Evolutionary conservation across 192 early-diverging fungal species (phyloP).

Genomic region (Coemansia sp.): DNA sequence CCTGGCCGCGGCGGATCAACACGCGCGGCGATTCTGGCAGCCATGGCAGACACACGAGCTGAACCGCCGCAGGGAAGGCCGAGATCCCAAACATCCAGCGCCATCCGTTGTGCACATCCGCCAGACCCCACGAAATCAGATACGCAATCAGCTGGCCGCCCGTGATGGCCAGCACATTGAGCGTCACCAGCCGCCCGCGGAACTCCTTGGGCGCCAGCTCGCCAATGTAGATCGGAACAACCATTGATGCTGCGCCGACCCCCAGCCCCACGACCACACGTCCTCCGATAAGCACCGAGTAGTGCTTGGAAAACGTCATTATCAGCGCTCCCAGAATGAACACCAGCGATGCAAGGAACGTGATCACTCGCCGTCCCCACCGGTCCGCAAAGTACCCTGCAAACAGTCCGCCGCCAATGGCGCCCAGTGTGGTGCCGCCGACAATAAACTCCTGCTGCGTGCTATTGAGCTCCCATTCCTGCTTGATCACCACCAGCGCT

Average conservation of each 20-base stretch:
- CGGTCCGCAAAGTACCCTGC: constrained; percentile 71
- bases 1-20: constrained; percentile 55
- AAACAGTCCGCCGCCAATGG: constrained; percentile 67
- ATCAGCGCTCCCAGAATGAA: constrained; percentile 60
- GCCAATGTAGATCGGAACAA: constrained; percentile 57
- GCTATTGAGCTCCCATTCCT: constrained; percentile 45
- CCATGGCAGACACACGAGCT: constrained; percentile 57
- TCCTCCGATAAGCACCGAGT: constrained; percentile 54
- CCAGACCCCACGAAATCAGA: constrained; percentile 63
- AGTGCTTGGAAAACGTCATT: constrained; percentile 53
- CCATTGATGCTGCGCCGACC: constrained; percentile 57
- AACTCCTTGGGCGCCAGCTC: constrained; percentile 62
- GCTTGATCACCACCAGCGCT: constrained; percentile 51
- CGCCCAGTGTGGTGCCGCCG: constrained; percentile 50
- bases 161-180: constrained; percentile 61
- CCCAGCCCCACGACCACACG: constrained; percentile 57
- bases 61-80: constrained; percentile 53
- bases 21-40: constrained; percentile 70
- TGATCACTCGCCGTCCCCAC: constrained; percentile 56
- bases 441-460: constrained; percentile 56
- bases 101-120: constrained; percentile 55
- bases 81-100: constrained; percentile 58
- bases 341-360: constrained; percentile 52
- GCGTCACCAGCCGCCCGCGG: constrained; percentile 59
- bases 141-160: constrained; percentile 63